These are phyloP conservation scores for Penicillium pancosmium DNA, from an alignment of 495 filamentous ascomycete species.

Conservation along the genomic window DNA sequence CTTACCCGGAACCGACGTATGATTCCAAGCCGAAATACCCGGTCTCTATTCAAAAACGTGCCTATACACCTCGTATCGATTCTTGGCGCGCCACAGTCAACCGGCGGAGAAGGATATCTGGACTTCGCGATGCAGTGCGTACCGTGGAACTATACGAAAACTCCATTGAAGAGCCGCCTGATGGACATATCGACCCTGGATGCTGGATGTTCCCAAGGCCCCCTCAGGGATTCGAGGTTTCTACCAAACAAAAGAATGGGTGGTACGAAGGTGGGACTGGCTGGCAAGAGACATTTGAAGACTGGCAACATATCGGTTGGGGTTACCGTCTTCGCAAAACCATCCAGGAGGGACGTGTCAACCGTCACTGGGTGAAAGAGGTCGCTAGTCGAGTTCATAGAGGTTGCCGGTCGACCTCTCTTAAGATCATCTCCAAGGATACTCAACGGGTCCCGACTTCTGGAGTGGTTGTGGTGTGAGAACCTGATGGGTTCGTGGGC, in stretches of 20 bases:
- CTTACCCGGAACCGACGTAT: slow-evolving; percentile 29
- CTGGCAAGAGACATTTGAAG: slow-evolving; percentile 46
- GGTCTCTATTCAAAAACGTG: slow-evolving; percentile 14
- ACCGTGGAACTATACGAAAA: slow-evolving; percentile 36
- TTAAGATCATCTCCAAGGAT: slow-evolving; percentile 17
- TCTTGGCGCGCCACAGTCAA: slow-evolving; percentile 48
- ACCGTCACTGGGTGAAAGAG: slow-evolving; percentile 37
- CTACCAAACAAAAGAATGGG: slow-evolving; percentile 36
- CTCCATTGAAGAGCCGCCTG: slow-evolving; percentile 45
- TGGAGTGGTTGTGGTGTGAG: neutral
- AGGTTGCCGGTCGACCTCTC: slow-evolving; percentile 23
- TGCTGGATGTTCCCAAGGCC: slow-evolving; percentile 49
- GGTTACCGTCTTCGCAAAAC: slow-evolving; percentile 42
- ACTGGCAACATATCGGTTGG: slow-evolving; percentile 43
- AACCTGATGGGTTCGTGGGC: neutral
- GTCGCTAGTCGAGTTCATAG: slow-evolving; percentile 26
- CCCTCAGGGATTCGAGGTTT: slow-evolving; percentile 43
- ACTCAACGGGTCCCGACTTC: neutral
- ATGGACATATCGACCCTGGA: slow-evolving; percentile 42
- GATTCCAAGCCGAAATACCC: slow-evolving; percentile 34
- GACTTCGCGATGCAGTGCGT: slow-evolving; percentile 29
- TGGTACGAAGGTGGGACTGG: slow-evolving; percentile 48
- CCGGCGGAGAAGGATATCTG: slow-evolving; percentile 31
- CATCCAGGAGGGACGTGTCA: slow-evolving; percentile 40
- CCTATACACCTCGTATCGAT: slow-evolving; percentile 35